Base-by-base conservation (phyloP, 352 stramenopile species). In the Pythium dissimile region DNA sequence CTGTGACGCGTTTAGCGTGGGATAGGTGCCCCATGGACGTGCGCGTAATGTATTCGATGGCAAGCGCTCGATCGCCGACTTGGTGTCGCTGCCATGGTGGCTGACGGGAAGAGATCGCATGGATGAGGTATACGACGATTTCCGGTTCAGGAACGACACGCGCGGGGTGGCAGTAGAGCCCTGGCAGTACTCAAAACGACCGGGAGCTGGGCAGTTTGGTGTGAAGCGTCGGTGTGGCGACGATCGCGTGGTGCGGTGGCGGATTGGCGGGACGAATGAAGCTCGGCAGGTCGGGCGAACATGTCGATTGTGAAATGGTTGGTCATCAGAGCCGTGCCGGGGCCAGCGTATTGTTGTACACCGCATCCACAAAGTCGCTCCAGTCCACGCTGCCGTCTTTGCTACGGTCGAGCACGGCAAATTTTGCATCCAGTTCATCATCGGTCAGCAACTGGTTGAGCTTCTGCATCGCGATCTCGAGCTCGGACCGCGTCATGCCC, bases 391-490 rank as follows among this genome's bases (percentile, higher is more conserved):
- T 53, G 8, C 69, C 71, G 42, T 79, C 62, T 0, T 39, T 26
- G 52, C 77, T 72, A 1, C 69, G 54, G 27, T 84, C 74, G 3
- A 84, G 58, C 11, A 70, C 51, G 3, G n/a, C 5, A n/a, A 73
- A 59, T 37, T 79, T 66, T 2, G 11, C 24, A 28, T 72, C 47
- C 8, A 80, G 49, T 2, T 80, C 61, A 18, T 59, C 58, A 31
- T 81, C 74, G 5, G 37, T 51, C 2, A 79, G 32, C 0, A 69
- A 46, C 6, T 73, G n/a, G n/a, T 67, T 65, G 12, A 84, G 62
- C 54, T 84, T 84, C 30, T 84, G 72, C n/a, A 79, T 53, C 21
- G 74, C 74, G 47, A 81, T 84, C 58, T 84, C 71, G 5, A 84
- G 59, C 58, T 84, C 72, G 0, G 48, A 62, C 11, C 52, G 51